Evolutionary conservation across 441 rosid species (phyloP), one percentile per base, ranked within the genome.

Genomic region (Gossypium gossypioides): DNA sequence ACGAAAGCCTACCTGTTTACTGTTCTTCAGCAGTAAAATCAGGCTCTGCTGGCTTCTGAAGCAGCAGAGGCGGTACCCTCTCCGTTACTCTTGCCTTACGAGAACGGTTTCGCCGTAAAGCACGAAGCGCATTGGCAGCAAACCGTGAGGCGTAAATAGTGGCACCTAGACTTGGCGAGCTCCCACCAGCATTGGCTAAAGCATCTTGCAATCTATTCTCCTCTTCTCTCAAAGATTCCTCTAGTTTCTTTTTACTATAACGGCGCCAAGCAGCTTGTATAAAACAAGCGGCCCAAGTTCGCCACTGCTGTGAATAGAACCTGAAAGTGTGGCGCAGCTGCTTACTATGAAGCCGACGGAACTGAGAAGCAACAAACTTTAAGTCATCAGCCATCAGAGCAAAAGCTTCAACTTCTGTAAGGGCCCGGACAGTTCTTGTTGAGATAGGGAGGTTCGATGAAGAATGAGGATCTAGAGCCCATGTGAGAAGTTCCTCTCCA

Each of bases 211-310:
- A 74, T 71, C 91, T 77, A 10, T 85, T 76, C 78, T 92, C 97
- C 70, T 90, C 90, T 72, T 81, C 86, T 51, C 70, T 75, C 29
- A 89, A 84, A 13, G 91, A 67, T 71, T 92, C 93, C 69, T 89
- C 95, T 0, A 77, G 82, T 75, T 87, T 92, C 95, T 83, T 92
- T 80, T 80, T 87, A 16, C 71, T 65, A 68, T 86, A 82, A 4
- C 92, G 85, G 6, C 91, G 88, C 96, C 96, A 92, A 1, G 92
- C 92, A 5, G 95, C 91, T 84, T 89, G 96, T 72, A 90, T 88
- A 71, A 86, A 90, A 71, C 93, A 90, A 32, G 97, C 97, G 0
- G 97, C 97, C 97, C 97, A 92, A 0, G 92, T 85, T 81, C 92
- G 84, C 97, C 96, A 89, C 61, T 92, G 95, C 74, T 83, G 91